phyloP scores from a whole-genome alignment of 768 basidiomycete species.

The Xerocomus brunneocitrinus region DNA sequence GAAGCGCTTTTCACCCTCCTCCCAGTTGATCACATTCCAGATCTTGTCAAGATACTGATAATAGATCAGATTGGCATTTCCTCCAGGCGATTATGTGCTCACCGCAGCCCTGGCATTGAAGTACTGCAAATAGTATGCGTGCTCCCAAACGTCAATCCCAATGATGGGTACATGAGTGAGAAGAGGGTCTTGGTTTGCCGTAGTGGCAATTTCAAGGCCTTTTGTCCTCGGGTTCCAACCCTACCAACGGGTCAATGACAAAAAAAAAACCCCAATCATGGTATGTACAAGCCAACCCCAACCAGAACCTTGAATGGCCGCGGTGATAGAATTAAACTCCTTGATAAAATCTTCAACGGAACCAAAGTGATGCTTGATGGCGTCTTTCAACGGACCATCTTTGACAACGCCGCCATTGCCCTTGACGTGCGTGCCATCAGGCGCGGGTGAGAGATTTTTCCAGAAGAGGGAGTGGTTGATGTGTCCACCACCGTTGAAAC shows the following conservation, averaged over 20 bases:
- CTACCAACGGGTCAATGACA: slow-evolving; percentile 31
- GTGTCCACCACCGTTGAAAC: slow-evolving; percentile 42
- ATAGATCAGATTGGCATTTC: neutral
- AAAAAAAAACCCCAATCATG: neutral
- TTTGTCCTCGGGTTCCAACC: slow-evolving; percentile 68
- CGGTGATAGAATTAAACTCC: slow-evolving; percentile 81
- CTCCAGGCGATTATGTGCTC: slow-evolving; percentile 30
- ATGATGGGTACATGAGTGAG: slow-evolving; percentile 75
- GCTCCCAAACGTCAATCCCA: slow-evolving; percentile 95
- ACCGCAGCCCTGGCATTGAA: slow-evolving; percentile 92
- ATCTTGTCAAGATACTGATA: slow-evolving; percentile 69
- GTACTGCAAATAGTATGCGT: slow-evolving; percentile 96
- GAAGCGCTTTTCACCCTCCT: slow-evolving; percentile 72
- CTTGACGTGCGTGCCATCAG: slow-evolving; percentile 43
- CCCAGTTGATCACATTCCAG: slow-evolving; percentile 67
- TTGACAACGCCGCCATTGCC: slow-evolving; percentile 60
- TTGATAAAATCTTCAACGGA: slow-evolving; percentile 68
- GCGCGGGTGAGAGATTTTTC: slow-evolving; percentile 82
- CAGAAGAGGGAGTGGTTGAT: slow-evolving; percentile 97
- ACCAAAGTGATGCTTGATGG: slow-evolving; percentile 65
- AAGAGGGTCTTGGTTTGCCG: slow-evolving; percentile 94
- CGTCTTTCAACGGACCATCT: slow-evolving; percentile 64
- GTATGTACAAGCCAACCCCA: slow-evolving; percentile 93
- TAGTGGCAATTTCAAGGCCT: slow-evolving; percentile 83
- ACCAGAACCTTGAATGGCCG: slow-evolving; percentile 86